phyloP scores from a whole-genome alignment of 1,284 basidiomycete genomes.

The Chalciporus sp. region DNA sequence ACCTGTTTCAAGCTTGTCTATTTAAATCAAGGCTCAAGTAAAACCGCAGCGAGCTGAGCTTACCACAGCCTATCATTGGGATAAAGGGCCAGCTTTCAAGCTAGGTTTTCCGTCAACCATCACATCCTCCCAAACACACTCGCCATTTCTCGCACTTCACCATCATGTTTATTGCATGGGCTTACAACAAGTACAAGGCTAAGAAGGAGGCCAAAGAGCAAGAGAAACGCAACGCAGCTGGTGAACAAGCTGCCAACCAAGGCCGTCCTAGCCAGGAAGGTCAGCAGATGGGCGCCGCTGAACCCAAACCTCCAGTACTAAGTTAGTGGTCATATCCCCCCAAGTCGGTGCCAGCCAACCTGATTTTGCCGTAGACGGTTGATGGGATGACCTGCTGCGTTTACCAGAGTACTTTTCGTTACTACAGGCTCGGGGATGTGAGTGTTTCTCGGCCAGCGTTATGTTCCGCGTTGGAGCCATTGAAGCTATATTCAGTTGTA shows the following conservation, averaged over 20 bases:
- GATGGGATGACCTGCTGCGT: background rate
- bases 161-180: conserved; percentile 20
- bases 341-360: background rate
- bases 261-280: background rate
- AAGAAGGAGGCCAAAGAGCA: conserved; percentile 24
- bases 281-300: conserved; percentile 1
- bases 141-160: background rate
- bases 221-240: conserved; percentile 5
- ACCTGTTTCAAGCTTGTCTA: background rate
- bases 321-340: conserved; percentile 11
- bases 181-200: conserved; percentile 33
- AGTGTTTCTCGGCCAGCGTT: no score
- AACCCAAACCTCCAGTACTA: conserved; percentile 2
- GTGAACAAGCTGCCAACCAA: background rate
- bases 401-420: background rate
- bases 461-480: no score
- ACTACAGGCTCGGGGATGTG: background rate
- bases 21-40: background rate
- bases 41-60: background rate
- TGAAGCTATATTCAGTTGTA: background rate
- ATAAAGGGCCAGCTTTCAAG: conserved; percentile 1
- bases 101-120: background rate
- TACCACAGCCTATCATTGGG: background rate
- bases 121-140: background rate
- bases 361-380: background rate